Conservation (phyloP, 2,329 filamentous ascomycete species). For the Alternaria angustiovoidea region DNA sequence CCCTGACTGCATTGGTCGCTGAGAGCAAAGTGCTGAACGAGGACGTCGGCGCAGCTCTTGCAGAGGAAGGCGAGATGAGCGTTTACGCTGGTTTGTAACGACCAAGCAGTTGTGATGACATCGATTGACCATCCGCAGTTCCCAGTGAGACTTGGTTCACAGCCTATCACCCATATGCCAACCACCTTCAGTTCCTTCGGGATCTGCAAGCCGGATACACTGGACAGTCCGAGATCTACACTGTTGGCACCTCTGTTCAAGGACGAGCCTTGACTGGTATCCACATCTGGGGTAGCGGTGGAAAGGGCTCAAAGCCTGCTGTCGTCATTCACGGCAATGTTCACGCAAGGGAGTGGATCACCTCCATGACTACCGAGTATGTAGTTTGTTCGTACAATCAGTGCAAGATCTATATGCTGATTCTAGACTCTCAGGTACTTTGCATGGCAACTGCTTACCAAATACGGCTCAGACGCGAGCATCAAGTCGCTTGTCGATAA, state of each 20-base stretch:
- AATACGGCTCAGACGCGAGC: slow-evolving; percentile 42
- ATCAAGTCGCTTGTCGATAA: slow-evolving; percentile 48
- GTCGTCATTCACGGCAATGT: slow-evolving; percentile 48
- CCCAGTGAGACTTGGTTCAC: slow-evolving; percentile 49
- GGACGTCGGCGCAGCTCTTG: slow-evolving; percentile 45
- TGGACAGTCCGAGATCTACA: slow-evolving; percentile 45
- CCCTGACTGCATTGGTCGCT: slow-evolving; percentile 37
- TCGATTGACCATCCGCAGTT: slow-evolving; percentile 24
- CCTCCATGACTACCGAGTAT: slow-evolving; percentile 40
- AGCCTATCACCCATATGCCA: slow-evolving; percentile 47
- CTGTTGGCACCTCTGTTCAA: slow-evolving; percentile 43
- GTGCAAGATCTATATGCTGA: not conserved
- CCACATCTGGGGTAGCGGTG: slow-evolving; percentile 50
- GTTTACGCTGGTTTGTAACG: slow-evolving; percentile 37
- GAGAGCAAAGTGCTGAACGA: slow-evolving; percentile 43
- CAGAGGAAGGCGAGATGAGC: slow-evolving; percentile 41
- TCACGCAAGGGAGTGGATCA: slow-evolving; percentile 49
- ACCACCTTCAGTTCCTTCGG: slow-evolving; percentile 44
- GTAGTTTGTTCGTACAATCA: not conserved
- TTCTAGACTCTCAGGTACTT: slow-evolving; percentile 29
- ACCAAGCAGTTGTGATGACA: not conserved
- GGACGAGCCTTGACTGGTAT: slow-evolving; percentile 47
- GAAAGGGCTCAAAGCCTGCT: slow-evolving; percentile 49
- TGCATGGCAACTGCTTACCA: slow-evolving; percentile 48
- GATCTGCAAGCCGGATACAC: slow-evolving; percentile 46